A percentile compares a stretch with the other conserved stretches of the same genome.
phyloP scores from a whole-genome alignment of 2,329 filamentous ascomycete species.

The Talaromyces sp. region DNA sequence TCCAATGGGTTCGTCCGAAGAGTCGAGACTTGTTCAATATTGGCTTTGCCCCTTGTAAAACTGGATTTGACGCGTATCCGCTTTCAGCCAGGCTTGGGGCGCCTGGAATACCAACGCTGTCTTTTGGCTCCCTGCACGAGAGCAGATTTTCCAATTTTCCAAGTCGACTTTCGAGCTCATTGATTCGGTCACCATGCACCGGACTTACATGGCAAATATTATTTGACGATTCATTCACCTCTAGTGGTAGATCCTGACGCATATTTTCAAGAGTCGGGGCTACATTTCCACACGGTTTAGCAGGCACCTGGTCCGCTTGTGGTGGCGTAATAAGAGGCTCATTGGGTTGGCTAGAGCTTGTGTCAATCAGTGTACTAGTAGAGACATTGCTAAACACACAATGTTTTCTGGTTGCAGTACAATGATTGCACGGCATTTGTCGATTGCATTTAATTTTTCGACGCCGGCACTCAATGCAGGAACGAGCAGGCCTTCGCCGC shows the following conservation, averaged over 20 bases:
- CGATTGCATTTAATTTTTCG: constrained; percentile 32
- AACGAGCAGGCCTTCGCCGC: constrained; percentile 28
- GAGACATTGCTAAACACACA: constrained; percentile 15
- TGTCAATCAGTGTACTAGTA: background rate
- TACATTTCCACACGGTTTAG: background rate
- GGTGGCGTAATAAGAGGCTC: background rate
- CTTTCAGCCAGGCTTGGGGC: background rate
- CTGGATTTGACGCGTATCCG: background rate
- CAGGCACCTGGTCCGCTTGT: background rate
- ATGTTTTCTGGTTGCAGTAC: constrained; percentile 22
- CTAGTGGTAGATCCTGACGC: background rate
- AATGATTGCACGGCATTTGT: constrained; percentile 27
- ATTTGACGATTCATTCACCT: background rate
- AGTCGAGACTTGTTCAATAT: constrained; percentile 4
- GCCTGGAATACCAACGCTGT: background rate
- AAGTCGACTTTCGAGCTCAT: constrained; percentile 4
- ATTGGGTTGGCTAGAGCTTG: background rate
- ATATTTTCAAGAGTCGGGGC: background rate
- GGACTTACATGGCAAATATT: too few relatives aligned
- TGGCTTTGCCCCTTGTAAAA: background rate
- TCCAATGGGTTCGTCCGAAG: constrained; percentile 4
- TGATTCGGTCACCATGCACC: background rate
- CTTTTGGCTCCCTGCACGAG: background rate
- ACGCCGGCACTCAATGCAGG: constrained; percentile 29
- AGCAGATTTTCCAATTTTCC: background rate